Conservation (phyloP, 1,284 basidiomycete species). For the Agaricales sp. region DNA sequence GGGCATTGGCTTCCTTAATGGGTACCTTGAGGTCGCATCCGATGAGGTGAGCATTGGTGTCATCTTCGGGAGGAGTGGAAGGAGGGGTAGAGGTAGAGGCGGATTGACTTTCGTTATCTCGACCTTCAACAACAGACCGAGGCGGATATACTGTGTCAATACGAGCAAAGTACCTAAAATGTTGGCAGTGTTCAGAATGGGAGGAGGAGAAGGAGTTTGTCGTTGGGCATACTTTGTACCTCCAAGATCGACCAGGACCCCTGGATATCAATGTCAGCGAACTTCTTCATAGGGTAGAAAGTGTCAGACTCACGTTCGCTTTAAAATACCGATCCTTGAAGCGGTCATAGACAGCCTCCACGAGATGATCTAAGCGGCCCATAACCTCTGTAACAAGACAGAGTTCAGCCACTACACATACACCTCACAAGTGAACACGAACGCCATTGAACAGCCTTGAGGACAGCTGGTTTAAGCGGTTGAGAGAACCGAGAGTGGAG, state of each 20-base stretch:
- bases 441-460: conserved; percentile 95
- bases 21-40: conserved; percentile 74
- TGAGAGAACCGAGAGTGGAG: conserved; percentile 89
- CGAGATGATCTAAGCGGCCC: conserved; percentile 88
- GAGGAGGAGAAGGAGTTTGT: conserved; percentile 24
- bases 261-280: conserved; percentile 30
- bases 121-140: conserved; percentile 36
- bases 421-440: conserved; percentile 27
- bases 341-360: conserved; percentile 89
- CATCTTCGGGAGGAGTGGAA: conserved; percentile 32
- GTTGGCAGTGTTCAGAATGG: conserved; percentile 12
- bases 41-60: no score
- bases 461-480: conserved; percentile 83
- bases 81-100: conserved; percentile 24
- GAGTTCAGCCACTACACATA: conserved; percentile 11
- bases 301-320: conserved; percentile 62
- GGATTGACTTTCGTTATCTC: conserved; percentile 27
- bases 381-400: conserved; percentile 67
- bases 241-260: conserved; percentile 73
- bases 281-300: conserved; percentile 8
- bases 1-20: conserved; percentile 56
- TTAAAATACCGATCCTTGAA: conserved; percentile 93
- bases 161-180: conserved; percentile 69
- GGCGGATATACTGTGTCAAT: conserved; percentile 70
- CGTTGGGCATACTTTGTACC: conserved; percentile 77